Evolutionary conservation across 805 yeast genomes (phyloP).

Genomic region (Saturnispora halmiae): DNA sequence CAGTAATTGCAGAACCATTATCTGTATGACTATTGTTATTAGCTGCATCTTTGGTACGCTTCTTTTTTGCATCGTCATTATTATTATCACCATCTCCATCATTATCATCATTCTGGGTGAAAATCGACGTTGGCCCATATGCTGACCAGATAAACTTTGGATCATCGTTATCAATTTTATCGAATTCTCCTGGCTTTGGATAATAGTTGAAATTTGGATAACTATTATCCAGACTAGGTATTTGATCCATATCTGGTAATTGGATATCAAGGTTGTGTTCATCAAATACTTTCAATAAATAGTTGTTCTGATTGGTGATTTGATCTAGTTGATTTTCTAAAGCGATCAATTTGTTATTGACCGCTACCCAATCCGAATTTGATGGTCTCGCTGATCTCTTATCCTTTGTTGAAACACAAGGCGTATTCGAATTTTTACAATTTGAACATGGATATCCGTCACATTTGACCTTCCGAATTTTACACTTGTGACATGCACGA

Average conservation of each 20-base stretch:
- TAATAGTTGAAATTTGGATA: slow-evolving; percentile 5
- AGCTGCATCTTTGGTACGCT: neutral
- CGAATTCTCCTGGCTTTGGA: slow-evolving; percentile 17
- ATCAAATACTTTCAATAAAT: neutral
- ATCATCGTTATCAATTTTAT: slow-evolving; percentile 11
- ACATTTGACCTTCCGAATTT: slow-evolving; percentile 19
- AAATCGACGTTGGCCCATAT: slow-evolving; percentile 28
- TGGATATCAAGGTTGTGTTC: neutral
- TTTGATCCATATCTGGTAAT: neutral
- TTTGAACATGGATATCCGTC: slow-evolving; percentile 18
- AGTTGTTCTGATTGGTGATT: neutral
- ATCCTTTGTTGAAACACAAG: slow-evolving; percentile 16
- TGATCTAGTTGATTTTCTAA: slow-evolving; percentile 6
- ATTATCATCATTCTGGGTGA: slow-evolving; percentile 21
- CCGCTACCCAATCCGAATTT: slow-evolving; percentile 8
- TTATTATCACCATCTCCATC: neutral
- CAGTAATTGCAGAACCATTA: no score
- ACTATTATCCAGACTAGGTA: neutral
- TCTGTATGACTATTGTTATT: neutral
- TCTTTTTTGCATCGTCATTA: no score
- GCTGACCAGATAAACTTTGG: slow-evolving; percentile 11
- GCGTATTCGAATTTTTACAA: slow-evolving; percentile 11
- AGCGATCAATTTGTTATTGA: slow-evolving; percentile 10
- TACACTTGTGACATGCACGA: slow-evolving; percentile 19
- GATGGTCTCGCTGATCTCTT: slow-evolving; percentile 16